A percentile compares a stretch with the other conserved stretches of the same genome.
These are phyloP conservation scores for Zymoseptoria ardabiliae DNA, from an alignment of 2,329 filamentous ascomycete species.

Conservation along the genomic window DNA sequence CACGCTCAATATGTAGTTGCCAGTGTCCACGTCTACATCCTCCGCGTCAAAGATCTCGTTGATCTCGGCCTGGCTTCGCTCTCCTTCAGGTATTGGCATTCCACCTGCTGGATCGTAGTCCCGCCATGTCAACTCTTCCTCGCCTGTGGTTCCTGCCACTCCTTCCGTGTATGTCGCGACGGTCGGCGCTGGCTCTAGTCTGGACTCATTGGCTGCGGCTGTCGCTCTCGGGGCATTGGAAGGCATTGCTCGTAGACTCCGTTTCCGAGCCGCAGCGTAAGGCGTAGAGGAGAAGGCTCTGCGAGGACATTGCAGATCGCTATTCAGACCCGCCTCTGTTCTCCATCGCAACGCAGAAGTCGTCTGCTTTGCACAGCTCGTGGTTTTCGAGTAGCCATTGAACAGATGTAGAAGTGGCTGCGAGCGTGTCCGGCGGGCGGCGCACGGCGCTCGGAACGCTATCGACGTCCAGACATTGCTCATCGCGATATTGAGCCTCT, in stretches of 20 bases:
- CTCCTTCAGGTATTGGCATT: conserved; percentile 29
- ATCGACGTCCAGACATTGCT: conserved; percentile 29
- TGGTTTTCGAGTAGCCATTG: conserved; percentile 19
- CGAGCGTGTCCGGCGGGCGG: conserved; percentile 11
- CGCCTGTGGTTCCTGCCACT: conserved; percentile 3
- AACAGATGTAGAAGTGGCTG: conserved; percentile 25
- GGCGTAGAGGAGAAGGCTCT: conserved; percentile 12
- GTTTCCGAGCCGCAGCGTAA: not conserved
- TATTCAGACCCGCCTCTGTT: not conserved
- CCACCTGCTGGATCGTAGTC: conserved; percentile 32
- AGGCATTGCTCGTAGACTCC: not conserved
- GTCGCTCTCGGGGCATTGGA: not conserved
- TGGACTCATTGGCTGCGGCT: conserved; percentile 8
- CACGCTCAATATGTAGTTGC: conserved; percentile 32
- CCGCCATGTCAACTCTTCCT: conserved; percentile 27
- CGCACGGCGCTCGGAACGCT: conserved; percentile 21
- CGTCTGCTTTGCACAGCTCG: conserved; percentile 4
- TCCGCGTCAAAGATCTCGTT: conserved; percentile 27
- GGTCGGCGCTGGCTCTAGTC: conserved; percentile 19
- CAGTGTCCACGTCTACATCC: conserved; percentile 25
- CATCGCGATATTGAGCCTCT: conserved; percentile 15
- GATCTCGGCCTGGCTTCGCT: conserved; percentile 23
- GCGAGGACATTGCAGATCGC: not conserved
- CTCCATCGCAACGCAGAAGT: conserved; percentile 4
- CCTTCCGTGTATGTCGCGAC: conserved; percentile 25